Evolutionary conservation across 805 yeast genomes (phyloP), one percentile per base, ranked within the genome.

Genomic region (Cyberlindnera meyerae): DNA sequence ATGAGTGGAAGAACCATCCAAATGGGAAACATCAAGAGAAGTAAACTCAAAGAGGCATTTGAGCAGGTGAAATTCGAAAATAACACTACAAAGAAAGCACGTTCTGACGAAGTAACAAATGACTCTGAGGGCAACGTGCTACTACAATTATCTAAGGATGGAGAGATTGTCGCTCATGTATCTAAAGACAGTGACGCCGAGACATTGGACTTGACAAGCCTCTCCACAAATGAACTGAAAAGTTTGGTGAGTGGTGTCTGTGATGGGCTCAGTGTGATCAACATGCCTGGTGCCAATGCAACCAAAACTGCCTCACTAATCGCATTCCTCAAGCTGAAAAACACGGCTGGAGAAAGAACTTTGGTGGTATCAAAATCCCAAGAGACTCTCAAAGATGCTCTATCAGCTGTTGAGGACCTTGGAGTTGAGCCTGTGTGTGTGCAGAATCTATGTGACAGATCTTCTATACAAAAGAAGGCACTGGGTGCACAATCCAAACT

Each of bases 201-300:
- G 11, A 8, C 30, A 5, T 13, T 15, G 2, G 36, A 24, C 24
- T 16, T 33, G 6, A 24, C 24, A 2, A 9, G 5, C 12, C 20
- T 30, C 14, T 33, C 40, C 5, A 6, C 31, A 7, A 18, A 33
- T 3, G 42, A 43, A 18, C 24, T 40, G n/a, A 27, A 28, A 15
- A 35, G 37, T 1, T 36, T 63, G 8, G 31, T 55, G 11, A 31
- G 51, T 8, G 57, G 59, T 0, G 35, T 52, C 0, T 33, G 29
- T 8, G 62, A 70, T 3, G 75, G 76, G 2, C 48, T 76, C 2
- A 53, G 58, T 0, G 55, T 73, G 13, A 58, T 76, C 7, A 67
- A 63, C 33, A 79, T 79, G 0, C 71, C 75, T 2, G 73, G 78
- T 1, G 79, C 79, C 2, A 68, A 80, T 0, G 82, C 81, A 0